Evolutionary conservation across 768 basidiomycete genomes (phyloP).

Genomic region (Hygrophorus pudorinus): DNA sequence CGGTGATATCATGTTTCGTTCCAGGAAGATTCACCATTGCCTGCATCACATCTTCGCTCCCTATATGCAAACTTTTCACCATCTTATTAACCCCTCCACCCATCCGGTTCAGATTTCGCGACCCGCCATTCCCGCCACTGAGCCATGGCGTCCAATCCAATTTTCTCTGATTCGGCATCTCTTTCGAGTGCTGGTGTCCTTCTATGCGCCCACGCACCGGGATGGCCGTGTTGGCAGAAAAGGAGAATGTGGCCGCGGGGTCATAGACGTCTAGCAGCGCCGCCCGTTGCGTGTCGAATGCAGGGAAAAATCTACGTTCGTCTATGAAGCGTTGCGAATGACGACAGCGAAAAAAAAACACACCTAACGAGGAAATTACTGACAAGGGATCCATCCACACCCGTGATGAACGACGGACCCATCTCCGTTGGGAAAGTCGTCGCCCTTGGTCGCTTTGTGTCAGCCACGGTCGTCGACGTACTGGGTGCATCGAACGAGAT

Average conservation of each 20-base stretch:
- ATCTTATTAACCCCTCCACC: constrained; percentile 51
- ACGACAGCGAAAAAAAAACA: constrained; percentile 20
- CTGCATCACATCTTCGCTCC: constrained; percentile 52
- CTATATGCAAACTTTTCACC: constrained; percentile 59
- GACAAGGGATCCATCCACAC: constrained; percentile 58
- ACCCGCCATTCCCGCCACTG: constrained; percentile 40
- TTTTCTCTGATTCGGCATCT: constrained; percentile 76
- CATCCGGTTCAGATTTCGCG: constrained; percentile 71
- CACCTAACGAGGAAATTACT: constrained; percentile 73
- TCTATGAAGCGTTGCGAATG: constrained; percentile 8
- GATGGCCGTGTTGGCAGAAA: constrained; percentile 75
- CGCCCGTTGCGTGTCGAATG: constrained; percentile 70
- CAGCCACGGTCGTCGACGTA: constrained; percentile 32
- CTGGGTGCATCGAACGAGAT: constrained; percentile 74
- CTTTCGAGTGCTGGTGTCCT: constrained; percentile 50
- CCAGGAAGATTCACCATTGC: constrained; percentile 56
- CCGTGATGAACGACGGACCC: constrained; percentile 63
- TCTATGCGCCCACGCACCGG: constrained; percentile 69
- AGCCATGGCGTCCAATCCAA: constrained; percentile 74
- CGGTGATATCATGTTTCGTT: constrained; percentile 76
- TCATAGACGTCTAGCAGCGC: constrained; percentile 67
- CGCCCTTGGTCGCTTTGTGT: constrained; percentile 36
- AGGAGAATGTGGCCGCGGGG: constrained; percentile 84
- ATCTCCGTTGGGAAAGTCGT: constrained; percentile 75
- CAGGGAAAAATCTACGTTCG: constrained; percentile 62